A percentile compares a stretch with the other conserved stretches of the same genome.
These are phyloP conservation scores for Fonsecaea multimorphosa DNA, from an alignment of 2,329 filamentous ascomycete species.

Conservation along the genomic window DNA sequence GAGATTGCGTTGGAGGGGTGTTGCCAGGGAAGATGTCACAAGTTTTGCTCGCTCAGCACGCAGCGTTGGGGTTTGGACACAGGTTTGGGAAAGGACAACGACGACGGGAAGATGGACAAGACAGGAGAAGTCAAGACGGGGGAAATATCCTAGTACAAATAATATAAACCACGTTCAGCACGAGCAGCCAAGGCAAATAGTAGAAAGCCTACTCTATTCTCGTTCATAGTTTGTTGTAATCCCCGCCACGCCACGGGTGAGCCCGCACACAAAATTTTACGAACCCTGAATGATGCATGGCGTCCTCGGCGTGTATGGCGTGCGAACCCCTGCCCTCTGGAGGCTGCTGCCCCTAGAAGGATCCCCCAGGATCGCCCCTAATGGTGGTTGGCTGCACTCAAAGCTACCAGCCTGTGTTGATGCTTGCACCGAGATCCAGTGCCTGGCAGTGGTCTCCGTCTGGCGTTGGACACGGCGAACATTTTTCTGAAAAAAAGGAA, in stretches of 20 bases:
- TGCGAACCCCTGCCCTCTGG: neutral
- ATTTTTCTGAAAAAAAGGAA: slow-evolving; percentile 6
- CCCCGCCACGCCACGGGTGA: slow-evolving; percentile 10
- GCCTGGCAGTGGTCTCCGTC: slow-evolving; percentile 24
- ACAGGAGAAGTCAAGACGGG: neutral
- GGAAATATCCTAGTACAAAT: slow-evolving; percentile 10
- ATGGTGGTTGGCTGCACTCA: neutral
- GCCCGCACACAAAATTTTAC: slow-evolving; percentile 16
- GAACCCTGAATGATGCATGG: slow-evolving; percentile 2
- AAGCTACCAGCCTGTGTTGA: neutral
- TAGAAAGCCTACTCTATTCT: slow-evolving; percentile 16
- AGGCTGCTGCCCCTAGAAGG: neutral
- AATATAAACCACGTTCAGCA: neutral
- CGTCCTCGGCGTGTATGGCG: neutral
- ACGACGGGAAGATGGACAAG: neutral
- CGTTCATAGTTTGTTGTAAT: slow-evolving; percentile 18
- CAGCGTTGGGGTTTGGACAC: neutral
- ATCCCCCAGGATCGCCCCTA: neutral
- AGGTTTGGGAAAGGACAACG: neutral
- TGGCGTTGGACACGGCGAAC: neutral
- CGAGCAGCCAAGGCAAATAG: slow-evolving; percentile 12
- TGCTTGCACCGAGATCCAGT: slow-evolving; percentile 22
- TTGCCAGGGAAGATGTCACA: neutral
- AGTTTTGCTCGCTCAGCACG: neutral
- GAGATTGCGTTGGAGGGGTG: neutral